Evolutionary conservation across 1,139 yeast genomes (phyloP).

Genomic region (Hyphopichia pseudoburtonii): DNA sequence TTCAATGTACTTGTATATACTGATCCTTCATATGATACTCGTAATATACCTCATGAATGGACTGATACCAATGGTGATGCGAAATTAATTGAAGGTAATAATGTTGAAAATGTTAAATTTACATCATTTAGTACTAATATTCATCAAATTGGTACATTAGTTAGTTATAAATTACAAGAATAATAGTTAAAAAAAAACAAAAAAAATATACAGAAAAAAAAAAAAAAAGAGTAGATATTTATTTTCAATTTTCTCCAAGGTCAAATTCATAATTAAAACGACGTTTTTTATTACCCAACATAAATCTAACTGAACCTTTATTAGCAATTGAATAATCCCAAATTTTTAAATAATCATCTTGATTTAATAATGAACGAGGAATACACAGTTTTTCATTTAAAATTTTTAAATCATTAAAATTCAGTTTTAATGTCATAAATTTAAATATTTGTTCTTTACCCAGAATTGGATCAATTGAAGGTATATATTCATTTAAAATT

Average conservation of each 20-base stretch:
- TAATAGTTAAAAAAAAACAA: neutral
- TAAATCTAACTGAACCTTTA: conserved; percentile 55
- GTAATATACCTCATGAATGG: conserved; percentile 77
- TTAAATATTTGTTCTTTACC: conserved; percentile 49
- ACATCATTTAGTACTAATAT: conserved; percentile 66
- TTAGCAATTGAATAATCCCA: conserved; percentile 49
- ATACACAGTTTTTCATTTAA: conserved; percentile 40
- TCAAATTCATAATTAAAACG: conserved; percentile 36
- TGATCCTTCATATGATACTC: conserved; percentile 57
- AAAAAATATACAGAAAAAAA: too few relatives aligned
- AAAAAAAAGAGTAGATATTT: too few relatives aligned
- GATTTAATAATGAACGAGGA: conserved; percentile 34
- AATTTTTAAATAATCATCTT: conserved; percentile 49
- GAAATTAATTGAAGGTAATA: conserved; percentile 51
- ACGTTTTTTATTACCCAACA: conserved; percentile 50
- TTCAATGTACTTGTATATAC: conserved; percentile 88
- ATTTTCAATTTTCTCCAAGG: neutral
- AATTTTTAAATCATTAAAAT: conserved; percentile 42
- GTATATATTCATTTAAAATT: conserved; percentile 29
- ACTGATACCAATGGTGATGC: conserved; percentile 66
- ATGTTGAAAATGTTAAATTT: conserved; percentile 68
- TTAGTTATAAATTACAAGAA: conserved; percentile 55
- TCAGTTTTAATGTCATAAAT: conserved; percentile 47
- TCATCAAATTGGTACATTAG: conserved; percentile 75
- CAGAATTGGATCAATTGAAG: conserved; percentile 28